Evolutionary conservation across 1,284 basidiomycete species (phyloP).

Genomic region (Afroboletus lepidellus): DNA sequence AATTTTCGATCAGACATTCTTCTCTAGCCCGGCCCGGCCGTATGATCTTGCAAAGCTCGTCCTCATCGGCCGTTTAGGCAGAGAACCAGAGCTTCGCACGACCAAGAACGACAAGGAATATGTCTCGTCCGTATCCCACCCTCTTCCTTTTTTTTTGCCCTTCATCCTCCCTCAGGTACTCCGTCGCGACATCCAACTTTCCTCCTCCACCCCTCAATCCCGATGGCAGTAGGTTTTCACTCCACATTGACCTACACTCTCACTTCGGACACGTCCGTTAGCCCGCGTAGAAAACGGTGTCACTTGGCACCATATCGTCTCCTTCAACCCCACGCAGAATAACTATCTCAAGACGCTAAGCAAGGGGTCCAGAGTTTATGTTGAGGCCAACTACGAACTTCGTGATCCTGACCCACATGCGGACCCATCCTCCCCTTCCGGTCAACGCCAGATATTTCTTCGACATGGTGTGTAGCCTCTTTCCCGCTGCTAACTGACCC

Average conservation of each 20-base stretch:
- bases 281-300: constrained; percentile 53
- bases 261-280: constrained; percentile 27
- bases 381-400: constrained; percentile 72
- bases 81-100: constrained; percentile 64
- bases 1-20: constrained; percentile 55
- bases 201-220: constrained; percentile 55
- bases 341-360: constrained; percentile 60
- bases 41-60: constrained; percentile 71
- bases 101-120: constrained; percentile 78
- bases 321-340: constrained; percentile 58
- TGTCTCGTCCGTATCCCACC: constrained; percentile 51
- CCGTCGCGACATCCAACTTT: constrained; percentile 64
- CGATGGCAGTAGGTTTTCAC: constrained; percentile 53
- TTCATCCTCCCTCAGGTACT: constrained; percentile 47
- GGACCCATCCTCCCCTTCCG: constrained; percentile 61
- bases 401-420: constrained; percentile 64
- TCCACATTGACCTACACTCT: background rate
- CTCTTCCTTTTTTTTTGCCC: background rate
- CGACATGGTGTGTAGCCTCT: constrained; percentile 56
- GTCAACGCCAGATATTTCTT: constrained; percentile 77
- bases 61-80: constrained; percentile 72
- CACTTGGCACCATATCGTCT: constrained; percentile 75
- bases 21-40: constrained; percentile 52
- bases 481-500: constrained; percentile 5
- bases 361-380: constrained; percentile 73